phyloP scores from a whole-genome alignment of 352 stramenopile species.

The Lagenidium sp. region DNA sequence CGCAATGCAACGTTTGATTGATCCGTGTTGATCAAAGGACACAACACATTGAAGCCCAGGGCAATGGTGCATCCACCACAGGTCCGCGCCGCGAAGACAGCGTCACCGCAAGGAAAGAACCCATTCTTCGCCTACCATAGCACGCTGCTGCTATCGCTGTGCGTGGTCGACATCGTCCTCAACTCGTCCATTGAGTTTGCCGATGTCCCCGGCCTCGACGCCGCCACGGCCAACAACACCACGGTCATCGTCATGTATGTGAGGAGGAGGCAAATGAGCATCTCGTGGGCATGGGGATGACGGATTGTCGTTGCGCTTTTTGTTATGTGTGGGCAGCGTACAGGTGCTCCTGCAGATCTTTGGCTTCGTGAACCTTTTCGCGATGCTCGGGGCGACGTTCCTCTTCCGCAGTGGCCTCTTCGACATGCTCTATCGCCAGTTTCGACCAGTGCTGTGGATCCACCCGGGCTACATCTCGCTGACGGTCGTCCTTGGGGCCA shows the following conservation, averaged over 20 bases:
- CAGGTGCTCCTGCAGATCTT: slow-evolving; percentile 61
- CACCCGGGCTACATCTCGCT: slow-evolving; percentile 39
- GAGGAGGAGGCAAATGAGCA: neutral
- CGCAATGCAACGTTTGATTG: no score
- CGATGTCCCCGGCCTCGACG: slow-evolving; percentile 26
- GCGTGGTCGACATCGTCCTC: slow-evolving; percentile 42
- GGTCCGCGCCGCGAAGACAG: no score
- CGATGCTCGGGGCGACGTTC: slow-evolving; percentile 51
- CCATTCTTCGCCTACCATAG: slow-evolving; percentile 33
- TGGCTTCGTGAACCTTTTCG: slow-evolving; percentile 41
- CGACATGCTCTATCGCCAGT: slow-evolving; percentile 41
- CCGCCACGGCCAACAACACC: slow-evolving; percentile 17
- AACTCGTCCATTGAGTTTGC: slow-evolving; percentile 58
- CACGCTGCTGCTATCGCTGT: slow-evolving; percentile 27
- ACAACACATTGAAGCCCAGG: no score
- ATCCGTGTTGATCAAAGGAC: no score
- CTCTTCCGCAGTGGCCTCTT: slow-evolving; percentile 68
- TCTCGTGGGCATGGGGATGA: neutral
- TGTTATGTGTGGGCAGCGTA: slow-evolving; percentile 18
- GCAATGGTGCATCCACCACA: no score
- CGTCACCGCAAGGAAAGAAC: slow-evolving; percentile 3
- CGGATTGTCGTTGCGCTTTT: neutral
- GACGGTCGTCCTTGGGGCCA: slow-evolving; percentile 29
- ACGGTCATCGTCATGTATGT: slow-evolving; percentile 46
- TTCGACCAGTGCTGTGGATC: slow-evolving; percentile 31